Evolutionary conservation across 768 basidiomycete species (phyloP).

Genomic region (Kwoniella botswanensis): DNA sequence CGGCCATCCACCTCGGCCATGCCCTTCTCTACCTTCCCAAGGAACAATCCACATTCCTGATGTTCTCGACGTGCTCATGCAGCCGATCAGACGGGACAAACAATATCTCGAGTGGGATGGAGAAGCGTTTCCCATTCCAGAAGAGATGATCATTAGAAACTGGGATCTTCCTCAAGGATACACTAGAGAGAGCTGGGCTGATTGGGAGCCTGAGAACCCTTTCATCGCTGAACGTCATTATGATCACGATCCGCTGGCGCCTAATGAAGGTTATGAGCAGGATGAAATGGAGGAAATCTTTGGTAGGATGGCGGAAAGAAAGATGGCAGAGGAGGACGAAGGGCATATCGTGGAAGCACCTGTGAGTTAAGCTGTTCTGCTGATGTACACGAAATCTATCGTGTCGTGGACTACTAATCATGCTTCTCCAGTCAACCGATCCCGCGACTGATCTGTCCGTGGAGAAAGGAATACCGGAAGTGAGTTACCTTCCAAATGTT

Average conservation of each 20-base stretch:
- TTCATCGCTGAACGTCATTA: not conserved
- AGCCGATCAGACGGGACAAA: not conserved
- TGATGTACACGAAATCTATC: too few relatives aligned
- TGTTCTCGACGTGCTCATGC: not conserved
- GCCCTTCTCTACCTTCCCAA: not conserved
- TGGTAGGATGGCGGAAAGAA: slow-evolving; percentile 11
- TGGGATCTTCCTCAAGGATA: slow-evolving; percentile 17
- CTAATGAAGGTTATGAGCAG: slow-evolving; percentile 3
- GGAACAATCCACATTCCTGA: not conserved
- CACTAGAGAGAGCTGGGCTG: not conserved
- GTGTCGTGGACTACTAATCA: too few relatives aligned
- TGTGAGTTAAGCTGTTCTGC: not conserved
- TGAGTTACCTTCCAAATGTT: not conserved
- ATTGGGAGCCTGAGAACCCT: not conserved
- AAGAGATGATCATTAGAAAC: slow-evolving; percentile 1
- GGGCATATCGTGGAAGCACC: not conserved
- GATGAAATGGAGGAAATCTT: slow-evolving; percentile 5
- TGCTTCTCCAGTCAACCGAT: too few relatives aligned
- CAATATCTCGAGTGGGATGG: not conserved
- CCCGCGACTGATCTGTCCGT: too few relatives aligned
- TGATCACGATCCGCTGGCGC: not conserved
- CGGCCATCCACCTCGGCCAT: not conserved
- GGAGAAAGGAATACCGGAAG: too few relatives aligned
- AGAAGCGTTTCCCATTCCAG: not conserved
- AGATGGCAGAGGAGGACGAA: not conserved